Base-by-base conservation (phyloP, 2,329 filamentous ascomycete genomes). In the Nemania serpens region DNA sequence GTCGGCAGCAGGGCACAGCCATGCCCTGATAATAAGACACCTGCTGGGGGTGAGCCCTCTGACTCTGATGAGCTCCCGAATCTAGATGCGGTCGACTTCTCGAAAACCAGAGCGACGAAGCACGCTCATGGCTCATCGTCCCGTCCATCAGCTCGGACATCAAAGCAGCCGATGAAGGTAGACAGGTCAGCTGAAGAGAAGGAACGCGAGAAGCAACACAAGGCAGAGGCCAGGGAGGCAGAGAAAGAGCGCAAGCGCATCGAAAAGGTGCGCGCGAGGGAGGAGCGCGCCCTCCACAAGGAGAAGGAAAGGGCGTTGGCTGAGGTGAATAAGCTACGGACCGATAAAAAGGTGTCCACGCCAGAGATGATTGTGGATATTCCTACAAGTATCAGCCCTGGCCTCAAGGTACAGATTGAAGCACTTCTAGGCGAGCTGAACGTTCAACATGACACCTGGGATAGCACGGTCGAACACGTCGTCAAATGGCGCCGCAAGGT, bases 311-410 rank as follows among this genome's bases (percentile, higher is more conserved):
- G 85, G 6, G 88, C 91, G 7, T 76, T 93, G 20, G 85, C 86
- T 2, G 87, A 91, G 64, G 89, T 87, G 43, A 94, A 94, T 75
- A 91, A 89, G 69, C 76, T 88, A 10, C 86, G 86, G 53, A 86
- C 85, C 0, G 87, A 92, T 75, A 92, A 91, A 76, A 91, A 91
- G 67, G 77, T 87, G 0, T 89, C 90, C 0, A 84, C 87, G 0
- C 83, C 83, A 0, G 90, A 95, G 73, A 94, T 95, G 90, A 88
- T 94, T 52, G 81, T 92, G 1, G 85, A 91, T 67, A 77, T 94
- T 22, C 84, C 90, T 0, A 75, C 76, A 0, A 82, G 81, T 1
- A 75, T 94, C 1, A 75, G 82, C 20, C 73, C 79, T 0, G 77
- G 75, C 0, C 70, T 82, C 22, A 77, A 71, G 22, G 73, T 79